Evolutionary conservation across 2,329 filamentous ascomycete genomes (phyloP).

Genomic region (Cercospora sojina): DNA sequence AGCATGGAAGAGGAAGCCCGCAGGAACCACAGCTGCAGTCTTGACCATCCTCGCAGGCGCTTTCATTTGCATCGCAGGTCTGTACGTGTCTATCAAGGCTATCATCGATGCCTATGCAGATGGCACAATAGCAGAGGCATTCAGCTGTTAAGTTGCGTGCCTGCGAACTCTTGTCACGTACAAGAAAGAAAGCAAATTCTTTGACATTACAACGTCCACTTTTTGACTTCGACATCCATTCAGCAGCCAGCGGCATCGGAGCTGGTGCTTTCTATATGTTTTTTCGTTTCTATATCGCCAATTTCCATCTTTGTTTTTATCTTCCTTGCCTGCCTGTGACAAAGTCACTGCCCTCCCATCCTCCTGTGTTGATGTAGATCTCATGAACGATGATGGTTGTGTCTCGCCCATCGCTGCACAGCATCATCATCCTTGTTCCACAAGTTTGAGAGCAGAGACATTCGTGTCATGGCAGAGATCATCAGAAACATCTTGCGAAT

Average conservation of each 20-base stretch:
- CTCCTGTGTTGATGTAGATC: neutral
- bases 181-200: neutral
- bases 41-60: constrained; percentile 48
- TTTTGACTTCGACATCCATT: neutral
- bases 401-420: neutral
- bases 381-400: neutral
- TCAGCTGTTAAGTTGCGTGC: constrained; percentile 29
- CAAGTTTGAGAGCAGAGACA: neutral
- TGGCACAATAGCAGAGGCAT: constrained; percentile 31
- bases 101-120: constrained; percentile 36
- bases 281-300: neutral
- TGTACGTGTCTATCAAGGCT: constrained; percentile 50
- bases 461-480: neutral
- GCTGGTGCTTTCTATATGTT: neutral
- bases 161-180: neutral
- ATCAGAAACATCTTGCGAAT: neutral
- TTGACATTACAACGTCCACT: neutral
- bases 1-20: constrained; percentile 10
- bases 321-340: neutral
- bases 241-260: neutral
- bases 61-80: constrained; percentile 49
- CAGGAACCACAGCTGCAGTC: constrained; percentile 32
- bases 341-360: neutral
- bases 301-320: neutral
- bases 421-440: neutral